A percentile compares a stretch with the other conserved stretches of the same genome.
These are phyloP conservation scores for Osmanthus fragrans DNA, from an alignment of 257 asterid genomes.

Conservation along the genomic window DNA sequence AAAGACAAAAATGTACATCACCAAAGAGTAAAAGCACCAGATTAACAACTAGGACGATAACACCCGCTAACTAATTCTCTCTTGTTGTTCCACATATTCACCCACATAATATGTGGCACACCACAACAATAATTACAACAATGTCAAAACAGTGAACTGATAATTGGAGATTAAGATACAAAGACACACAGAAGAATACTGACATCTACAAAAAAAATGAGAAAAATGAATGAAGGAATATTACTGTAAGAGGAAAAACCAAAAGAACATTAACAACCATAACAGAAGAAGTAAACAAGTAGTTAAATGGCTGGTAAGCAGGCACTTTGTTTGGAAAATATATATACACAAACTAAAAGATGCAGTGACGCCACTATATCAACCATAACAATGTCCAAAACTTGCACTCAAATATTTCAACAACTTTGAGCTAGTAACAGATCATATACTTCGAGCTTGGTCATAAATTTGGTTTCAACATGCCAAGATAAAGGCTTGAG, in stretches of 20 bases:
- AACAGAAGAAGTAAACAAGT: neutral
- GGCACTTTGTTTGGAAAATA: neutral
- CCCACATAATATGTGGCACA: constrained; percentile 1
- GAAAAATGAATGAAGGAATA: neutral
- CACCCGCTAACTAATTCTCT: constrained; percentile 5
- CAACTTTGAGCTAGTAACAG: constrained; percentile 1
- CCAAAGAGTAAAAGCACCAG: neutral
- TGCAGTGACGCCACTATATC: neutral
- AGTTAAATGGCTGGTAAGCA: neutral
- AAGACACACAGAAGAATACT: neutral
- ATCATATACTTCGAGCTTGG: neutral
- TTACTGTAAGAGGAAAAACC: neutral
- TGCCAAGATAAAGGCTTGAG: neutral
- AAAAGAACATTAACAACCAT: neutral
- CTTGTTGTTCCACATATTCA: constrained; percentile 1
- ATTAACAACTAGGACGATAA: neutral
- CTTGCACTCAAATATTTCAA: neutral
- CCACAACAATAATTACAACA: constrained; percentile 8
- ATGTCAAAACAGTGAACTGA: neutral
- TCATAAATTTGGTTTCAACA: neutral
- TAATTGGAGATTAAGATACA: neutral
- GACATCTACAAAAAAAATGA: neutral
- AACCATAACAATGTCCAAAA: neutral
- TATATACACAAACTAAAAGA: neutral
- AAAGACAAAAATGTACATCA: neutral